These are phyloP conservation scores for Colletotrichum limetticola DNA, from an alignment of 2,329 filamentous ascomycete species.

Conservation along the genomic window DNA sequence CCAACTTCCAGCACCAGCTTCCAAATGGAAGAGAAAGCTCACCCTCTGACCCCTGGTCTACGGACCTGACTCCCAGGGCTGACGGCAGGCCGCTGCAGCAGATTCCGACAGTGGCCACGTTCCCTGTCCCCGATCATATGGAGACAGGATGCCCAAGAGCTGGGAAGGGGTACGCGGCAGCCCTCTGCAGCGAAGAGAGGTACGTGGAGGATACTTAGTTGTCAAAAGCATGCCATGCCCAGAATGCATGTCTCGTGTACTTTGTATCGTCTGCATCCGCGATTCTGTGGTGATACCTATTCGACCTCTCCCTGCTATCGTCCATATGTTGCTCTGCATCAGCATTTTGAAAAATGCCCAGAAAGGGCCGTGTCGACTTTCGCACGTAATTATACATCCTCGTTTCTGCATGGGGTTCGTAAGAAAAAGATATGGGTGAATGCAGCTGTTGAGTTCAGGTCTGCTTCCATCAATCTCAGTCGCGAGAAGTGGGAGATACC, in stretches of 20 bases:
- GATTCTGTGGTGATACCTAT: neutral
- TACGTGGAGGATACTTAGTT: conserved; percentile 7
- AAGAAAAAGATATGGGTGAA: neutral
- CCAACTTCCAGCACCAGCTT: neutral
- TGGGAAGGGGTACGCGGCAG: conserved; percentile 30
- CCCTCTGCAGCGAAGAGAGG: neutral
- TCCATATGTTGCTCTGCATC: neutral
- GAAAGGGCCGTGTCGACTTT: neutral
- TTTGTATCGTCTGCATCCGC: neutral
- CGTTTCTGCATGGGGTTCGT: neutral
- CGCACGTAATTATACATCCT: neutral
- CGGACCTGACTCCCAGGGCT: conserved; percentile 8
- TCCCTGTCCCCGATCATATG: conserved; percentile 16
- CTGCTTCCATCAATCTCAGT: neutral
- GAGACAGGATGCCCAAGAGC: conserved; percentile 2
- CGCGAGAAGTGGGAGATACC: neutral
- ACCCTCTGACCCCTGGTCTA: neutral
- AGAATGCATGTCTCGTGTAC: neutral
- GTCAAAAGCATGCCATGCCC: neutral
- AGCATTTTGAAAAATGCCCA: neutral
- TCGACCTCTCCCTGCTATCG: no score
- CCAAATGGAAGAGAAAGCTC: neutral
- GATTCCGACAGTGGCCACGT: conserved; percentile 28
- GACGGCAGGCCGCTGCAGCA: neutral
- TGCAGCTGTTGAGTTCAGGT: neutral